Base-by-base conservation (phyloP, 495 filamentous ascomycete genomes). In the Podospora anserina region DNA sequence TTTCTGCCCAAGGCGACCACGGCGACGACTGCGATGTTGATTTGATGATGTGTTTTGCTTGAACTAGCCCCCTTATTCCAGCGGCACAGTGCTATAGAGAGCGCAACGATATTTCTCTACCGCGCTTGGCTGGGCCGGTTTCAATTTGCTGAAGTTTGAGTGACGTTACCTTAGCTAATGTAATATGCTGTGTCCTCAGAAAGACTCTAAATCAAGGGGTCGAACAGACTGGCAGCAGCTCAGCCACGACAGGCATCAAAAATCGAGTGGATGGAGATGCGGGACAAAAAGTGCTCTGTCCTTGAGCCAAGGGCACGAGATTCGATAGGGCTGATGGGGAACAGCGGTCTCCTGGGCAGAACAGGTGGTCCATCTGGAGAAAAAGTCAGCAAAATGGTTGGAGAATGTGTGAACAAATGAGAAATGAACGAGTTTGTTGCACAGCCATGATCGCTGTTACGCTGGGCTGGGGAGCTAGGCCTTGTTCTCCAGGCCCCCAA, bases 391-490 rank as follows among this genome's bases (percentile, higher is more conserved):
- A 11, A 49, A 16, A 49, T 49, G 9, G 39, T 49, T 49, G 39
- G 39, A 49, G 39, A 49, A 49, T 18, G 39, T 49, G 39, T 49
- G 39, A 49, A 2, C 39, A 18, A 49, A 13, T 49, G n/a, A n/a
- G n/a, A n/a, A n/a, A n/a, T 61, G 23, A 61, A 23, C 56, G 27
- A 61, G 39, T 49, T 44, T 32, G 30, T 27, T 61, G 59, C 59
- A 61, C 59, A 61, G 59, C 59, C 59, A 61, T 61, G 23, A 18
- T 30, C 16, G 19, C 26, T 34, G 59, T 61, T 26, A 61, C 59
- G 59, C 30, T 61, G 59, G 56, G 23, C 26, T 18, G 59, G 59
- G 59, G 59, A 58, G 19, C 5, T 61, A 30, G 59, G 23, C 59
- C 30, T 27, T 2, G 23, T 20, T 58, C 56, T 58, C 56, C 56